These are phyloP conservation scores for Mycena alexandri DNA, from an alignment of 768 basidiomycete genomes.

Conservation along the genomic window DNA sequence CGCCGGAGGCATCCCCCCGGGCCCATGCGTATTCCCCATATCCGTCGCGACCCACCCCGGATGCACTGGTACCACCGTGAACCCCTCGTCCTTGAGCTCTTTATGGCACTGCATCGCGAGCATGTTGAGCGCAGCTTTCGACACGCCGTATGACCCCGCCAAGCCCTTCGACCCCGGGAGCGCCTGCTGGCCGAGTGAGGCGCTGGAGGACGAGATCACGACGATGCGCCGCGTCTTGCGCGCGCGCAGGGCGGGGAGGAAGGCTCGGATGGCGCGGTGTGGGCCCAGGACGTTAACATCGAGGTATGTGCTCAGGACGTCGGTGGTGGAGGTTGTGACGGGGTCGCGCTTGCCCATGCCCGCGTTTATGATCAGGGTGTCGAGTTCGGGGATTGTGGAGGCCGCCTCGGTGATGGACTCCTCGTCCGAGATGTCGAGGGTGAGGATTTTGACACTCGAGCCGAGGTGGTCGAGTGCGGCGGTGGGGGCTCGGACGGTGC, in stretches of 20 bases:
- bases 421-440: slow-evolving; percentile 33
- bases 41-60: slow-evolving; percentile 38
- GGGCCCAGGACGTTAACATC: slow-evolving; percentile 36
- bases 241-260: slow-evolving; percentile 38
- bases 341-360: slow-evolving; percentile 34
- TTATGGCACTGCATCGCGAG: slow-evolving; percentile 37
- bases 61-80: slow-evolving; percentile 36
- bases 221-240: slow-evolving; percentile 37
- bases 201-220: slow-evolving; percentile 36
- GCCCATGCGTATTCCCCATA: slow-evolving; percentile 36
- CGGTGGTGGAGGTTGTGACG: slow-evolving; percentile 28
- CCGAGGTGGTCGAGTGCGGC: slow-evolving; percentile 10
- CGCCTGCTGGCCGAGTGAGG: slow-evolving; percentile 34
- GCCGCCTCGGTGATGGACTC: slow-evolving; percentile 31
- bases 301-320: slow-evolving; percentile 29
- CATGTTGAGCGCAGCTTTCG: slow-evolving; percentile 40
- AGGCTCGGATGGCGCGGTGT: slow-evolving; percentile 36
- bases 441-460: slow-evolving; percentile 21
- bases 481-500: slow-evolving; percentile 20
- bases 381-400: slow-evolving; percentile 31
- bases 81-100: slow-evolving; percentile 33
- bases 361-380: slow-evolving; percentile 38
- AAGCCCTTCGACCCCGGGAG: slow-evolving; percentile 30
- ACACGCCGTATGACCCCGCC: slow-evolving; percentile 34
- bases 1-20: slow-evolving; percentile 33